These are phyloP conservation scores for Paracamarosporium sp. DNA, from an alignment of 2,329 filamentous ascomycete species.

Conservation along the genomic window DNA sequence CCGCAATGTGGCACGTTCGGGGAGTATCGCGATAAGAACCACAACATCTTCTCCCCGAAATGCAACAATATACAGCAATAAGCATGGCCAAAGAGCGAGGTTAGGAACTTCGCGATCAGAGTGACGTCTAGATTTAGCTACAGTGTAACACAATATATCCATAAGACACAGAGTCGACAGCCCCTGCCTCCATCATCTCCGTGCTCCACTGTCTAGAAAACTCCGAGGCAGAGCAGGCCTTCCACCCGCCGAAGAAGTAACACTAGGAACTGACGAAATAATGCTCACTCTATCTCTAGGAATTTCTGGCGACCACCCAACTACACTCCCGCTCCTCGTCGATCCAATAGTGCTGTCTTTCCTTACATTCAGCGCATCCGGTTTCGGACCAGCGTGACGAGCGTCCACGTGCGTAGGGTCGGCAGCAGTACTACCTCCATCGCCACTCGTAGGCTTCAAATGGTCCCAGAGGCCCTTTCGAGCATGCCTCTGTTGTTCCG, in stretches of 20 bases:
- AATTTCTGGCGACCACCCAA: constrained; percentile 7
- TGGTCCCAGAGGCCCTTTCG: constrained; percentile 18
- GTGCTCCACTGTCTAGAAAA: constrained; percentile 3
- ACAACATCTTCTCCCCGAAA: too few species aligned
- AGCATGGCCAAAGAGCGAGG: background rate
- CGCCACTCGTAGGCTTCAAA: constrained; percentile 1
- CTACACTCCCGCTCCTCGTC: background rate
- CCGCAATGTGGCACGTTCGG: constrained; percentile 4
- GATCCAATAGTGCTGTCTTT: background rate
- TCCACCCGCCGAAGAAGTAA: background rate
- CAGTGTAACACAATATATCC: background rate
- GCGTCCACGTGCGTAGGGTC: background rate
- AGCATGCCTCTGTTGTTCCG: background rate
- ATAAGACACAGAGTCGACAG: background rate
- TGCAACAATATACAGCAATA: too few species aligned
- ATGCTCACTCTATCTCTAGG: constrained; percentile 14
- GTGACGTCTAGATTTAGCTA: background rate
- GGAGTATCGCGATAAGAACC: background rate
- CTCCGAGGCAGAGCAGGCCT: constrained; percentile 10
- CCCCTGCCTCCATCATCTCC: background rate
- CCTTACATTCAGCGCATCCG: background rate
- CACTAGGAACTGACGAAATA: constrained; percentile 11
- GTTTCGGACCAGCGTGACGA: background rate
- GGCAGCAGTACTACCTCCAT: background rate
- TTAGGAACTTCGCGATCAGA: background rate